Evolutionary conservation across 2,329 filamentous ascomycete genomes (phyloP), one percentile per base, ranked within the genome.

Genomic region (Calonectria henricotiae): DNA sequence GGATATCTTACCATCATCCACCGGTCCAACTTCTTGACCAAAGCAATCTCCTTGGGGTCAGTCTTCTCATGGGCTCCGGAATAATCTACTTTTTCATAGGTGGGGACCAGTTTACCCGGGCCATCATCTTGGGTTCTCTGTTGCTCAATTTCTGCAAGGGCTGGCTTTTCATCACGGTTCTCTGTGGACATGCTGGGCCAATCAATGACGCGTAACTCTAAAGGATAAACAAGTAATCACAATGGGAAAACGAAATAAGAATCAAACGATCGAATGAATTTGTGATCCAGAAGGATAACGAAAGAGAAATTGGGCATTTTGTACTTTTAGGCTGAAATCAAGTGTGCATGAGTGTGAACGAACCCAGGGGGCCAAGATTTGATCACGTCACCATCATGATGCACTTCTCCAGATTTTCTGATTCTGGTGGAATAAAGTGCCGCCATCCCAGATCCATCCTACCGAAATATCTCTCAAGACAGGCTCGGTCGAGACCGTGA

Each of bases 51-150:
- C 25, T 74, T 77, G 4, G 75, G 75, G 4, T 77, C 75, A 5
- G 75, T 77, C 64, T 77, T 77, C 55, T 76, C 75, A 4, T 77
- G 75, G n/a, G 75, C 75, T 60, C 75, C 75, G 37, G 75, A 77
- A 67, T 77, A 76, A 58, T 77, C 75, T 4, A 68, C 67, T 69
- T 71, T 76, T 7, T 76, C 74, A 20, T 71, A 65, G 1, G 32
- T 60, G 12, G 75, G 75, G 2, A 77, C 13, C 1, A 54, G 30
- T 62, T 77, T 77, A 25, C 74, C 66, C 4, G 71, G 65, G 8
- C 73, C 44, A 20, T 76, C 74, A 70, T 76, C 70, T 41, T 73
- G 67, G 9, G 77, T 76, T 62, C 71, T 62, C 11, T 74, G 69
- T 8, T 73, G 74, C 46, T 76, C 75, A 4, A 46, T 13, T 9